A percentile compares a stretch with the other conserved stretches of the same genome.
These are phyloP conservation scores for Lachnellula subtilissima DNA, from an alignment of 2,329 filamentous ascomycete species.

Conservation along the genomic window DNA sequence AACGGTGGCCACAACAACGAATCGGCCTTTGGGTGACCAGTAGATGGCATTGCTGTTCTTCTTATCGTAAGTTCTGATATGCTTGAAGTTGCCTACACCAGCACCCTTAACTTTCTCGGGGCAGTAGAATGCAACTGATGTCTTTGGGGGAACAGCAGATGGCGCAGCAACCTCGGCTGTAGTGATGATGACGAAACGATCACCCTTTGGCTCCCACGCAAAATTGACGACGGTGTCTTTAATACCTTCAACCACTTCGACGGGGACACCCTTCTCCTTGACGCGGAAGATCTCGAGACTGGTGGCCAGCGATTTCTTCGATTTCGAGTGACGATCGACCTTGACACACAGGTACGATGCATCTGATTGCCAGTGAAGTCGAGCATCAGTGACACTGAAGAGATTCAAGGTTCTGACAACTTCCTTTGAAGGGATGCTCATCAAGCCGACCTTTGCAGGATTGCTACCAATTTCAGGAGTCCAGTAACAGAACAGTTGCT, in stretches of 20 bases:
- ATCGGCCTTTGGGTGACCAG: constrained; percentile 94
- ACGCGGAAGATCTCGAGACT: constrained; percentile 98
- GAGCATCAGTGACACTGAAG: constrained; percentile 96
- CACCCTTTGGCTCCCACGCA: constrained; percentile 97
- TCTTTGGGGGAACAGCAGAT: constrained; percentile 86
- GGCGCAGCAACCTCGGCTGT: constrained; percentile 76
- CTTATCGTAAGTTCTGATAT: constrained; percentile 91
- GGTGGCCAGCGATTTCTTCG: constrained; percentile 95
- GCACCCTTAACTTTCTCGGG: constrained; percentile 87
- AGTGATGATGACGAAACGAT: constrained; percentile 95
- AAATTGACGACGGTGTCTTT: constrained; percentile 99
- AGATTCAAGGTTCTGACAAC: constrained; percentile 91
- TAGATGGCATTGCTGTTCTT: constrained; percentile 99
- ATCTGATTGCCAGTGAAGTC: constrained; percentile 98
- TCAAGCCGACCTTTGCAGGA: constrained; percentile 92
- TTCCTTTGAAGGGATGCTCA: constrained; percentile 94
- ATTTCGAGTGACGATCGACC: constrained; percentile 97
- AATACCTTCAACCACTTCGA: constrained; percentile 95
- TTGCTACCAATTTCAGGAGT: constrained; percentile 97
- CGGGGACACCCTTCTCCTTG: constrained; percentile 93
- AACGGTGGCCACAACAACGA: constrained; percentile 90
- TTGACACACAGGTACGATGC: constrained; percentile 94
- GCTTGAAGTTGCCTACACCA: constrained; percentile 87
- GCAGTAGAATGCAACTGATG: constrained; percentile 90
- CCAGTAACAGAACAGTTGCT: constrained; percentile 98